These are phyloP conservation scores for Mycena polygramma DNA, from an alignment of 768 basidiomycete genomes.

Conservation along the genomic window DNA sequence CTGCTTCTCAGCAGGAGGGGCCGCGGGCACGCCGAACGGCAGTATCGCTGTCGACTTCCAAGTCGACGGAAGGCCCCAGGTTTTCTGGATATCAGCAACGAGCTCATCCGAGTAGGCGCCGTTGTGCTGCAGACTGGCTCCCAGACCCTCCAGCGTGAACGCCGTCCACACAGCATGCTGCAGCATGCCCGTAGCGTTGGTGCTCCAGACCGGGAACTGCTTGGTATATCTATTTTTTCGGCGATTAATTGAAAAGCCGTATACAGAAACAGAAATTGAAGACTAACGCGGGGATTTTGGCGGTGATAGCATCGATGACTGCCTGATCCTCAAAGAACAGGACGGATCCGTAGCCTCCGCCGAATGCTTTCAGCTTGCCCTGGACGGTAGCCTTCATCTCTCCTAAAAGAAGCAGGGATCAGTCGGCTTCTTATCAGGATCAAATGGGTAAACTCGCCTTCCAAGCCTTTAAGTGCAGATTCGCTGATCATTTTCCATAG, in stretches of 20 bases:
- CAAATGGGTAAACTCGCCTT: constrained; percentile 18
- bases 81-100: constrained; percentile 14
- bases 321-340: constrained; percentile 33
- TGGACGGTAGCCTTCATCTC: constrained; percentile 1
- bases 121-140: constrained; percentile 19
- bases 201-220: constrained; percentile 15
- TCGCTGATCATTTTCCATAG: constrained; percentile 28
- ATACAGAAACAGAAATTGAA: not conserved
- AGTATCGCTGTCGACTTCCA: constrained; percentile 31
- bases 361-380: not conserved
- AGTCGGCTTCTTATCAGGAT: not conserved
- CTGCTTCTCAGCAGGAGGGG: constrained; percentile 20
- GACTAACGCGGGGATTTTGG: constrained; percentile 22
- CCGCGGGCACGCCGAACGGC: constrained; percentile 23
- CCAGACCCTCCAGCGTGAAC: constrained; percentile 24
- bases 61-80: constrained; percentile 17
- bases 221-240: not conserved
- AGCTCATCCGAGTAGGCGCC: constrained; percentile 23
- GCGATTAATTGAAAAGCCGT: not conserved
- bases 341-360: constrained; percentile 24
- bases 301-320: constrained; percentile 18
- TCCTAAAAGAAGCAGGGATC: not conserved
- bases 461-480: constrained; percentile 8
- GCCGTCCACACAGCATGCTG: constrained; percentile 22
- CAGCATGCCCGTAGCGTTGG: constrained; percentile 6